A percentile compares a stretch with the other conserved stretches of the same genome.
These are phyloP conservation scores for Sextonia rubra DNA, from an alignment of 164 flowering plant species.

Conservation along the genomic window DNA sequence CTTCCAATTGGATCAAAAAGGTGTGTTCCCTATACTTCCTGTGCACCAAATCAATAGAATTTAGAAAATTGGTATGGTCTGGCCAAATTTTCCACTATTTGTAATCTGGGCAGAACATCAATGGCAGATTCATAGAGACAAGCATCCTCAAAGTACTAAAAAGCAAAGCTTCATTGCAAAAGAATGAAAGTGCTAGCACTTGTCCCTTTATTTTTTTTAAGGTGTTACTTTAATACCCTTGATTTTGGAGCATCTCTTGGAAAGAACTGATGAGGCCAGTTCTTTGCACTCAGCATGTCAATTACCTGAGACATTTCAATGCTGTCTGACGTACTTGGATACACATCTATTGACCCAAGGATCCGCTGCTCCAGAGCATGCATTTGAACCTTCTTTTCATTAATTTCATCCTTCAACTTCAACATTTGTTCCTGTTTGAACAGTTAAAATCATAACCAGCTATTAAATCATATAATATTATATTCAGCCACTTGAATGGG, in stretches of 20 bases:
- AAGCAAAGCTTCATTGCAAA: too few species aligned
- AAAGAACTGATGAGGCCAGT: not conserved
- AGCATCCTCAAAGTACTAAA: too few species aligned
- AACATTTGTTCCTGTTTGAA: conserved; percentile 47
- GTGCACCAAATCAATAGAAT: not conserved
- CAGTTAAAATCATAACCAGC: conserved; percentile 13
- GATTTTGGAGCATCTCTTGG: not conserved
- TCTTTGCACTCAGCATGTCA: not conserved
- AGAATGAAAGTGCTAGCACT: too few species aligned
- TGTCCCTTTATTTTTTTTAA: not conserved
- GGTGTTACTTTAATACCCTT: not conserved
- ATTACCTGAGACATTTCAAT: conserved; percentile 63
- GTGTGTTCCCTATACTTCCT: not conserved
- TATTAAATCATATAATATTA: not conserved
- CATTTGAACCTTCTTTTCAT: conserved; percentile 70
- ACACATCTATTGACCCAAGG: conserved; percentile 52
- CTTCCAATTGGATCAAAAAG: not conserved
- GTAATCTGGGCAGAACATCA: too few species aligned
- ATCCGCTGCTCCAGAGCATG: conserved; percentile 67
- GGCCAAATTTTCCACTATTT: too few species aligned
- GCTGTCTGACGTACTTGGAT: conserved; percentile 32
- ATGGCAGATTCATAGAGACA: too few species aligned
- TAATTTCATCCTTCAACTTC: conserved; percentile 64
- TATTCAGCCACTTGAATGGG: not conserved
- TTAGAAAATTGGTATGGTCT: too few species aligned